Conservation (phyloP, 306 rosid species). For the Quillaja saponaria region DNA sequence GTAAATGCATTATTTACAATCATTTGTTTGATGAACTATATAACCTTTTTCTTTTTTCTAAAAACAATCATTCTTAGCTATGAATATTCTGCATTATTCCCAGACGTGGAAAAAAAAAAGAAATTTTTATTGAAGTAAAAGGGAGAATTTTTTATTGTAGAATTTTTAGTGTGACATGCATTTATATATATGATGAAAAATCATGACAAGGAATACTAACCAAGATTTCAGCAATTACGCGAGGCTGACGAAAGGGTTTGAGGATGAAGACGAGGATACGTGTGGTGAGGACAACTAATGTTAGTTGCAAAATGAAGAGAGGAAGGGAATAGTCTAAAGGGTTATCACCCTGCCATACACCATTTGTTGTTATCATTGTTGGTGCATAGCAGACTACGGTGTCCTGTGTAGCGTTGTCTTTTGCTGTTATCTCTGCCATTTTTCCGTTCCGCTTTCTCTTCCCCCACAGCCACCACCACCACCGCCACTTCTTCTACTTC, state of each 20-base stretch:
- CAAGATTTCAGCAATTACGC: constrained; percentile 86
- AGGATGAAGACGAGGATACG: constrained; percentile 65
- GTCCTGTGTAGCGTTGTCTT: constrained; percentile 25
- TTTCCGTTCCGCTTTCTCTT: too few species aligned
- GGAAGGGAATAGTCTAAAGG: constrained; percentile 94
- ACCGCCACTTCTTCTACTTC: too few species aligned
- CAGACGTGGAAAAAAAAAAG: too few species aligned
- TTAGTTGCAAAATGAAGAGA: constrained; percentile 80
- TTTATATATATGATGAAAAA: too few species aligned
- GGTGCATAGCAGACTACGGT: constrained; percentile 79
- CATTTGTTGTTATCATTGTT: constrained; percentile 84
- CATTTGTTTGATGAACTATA: too few species aligned
- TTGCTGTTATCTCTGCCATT: neutral
- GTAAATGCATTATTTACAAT: too few species aligned
- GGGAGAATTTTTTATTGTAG: too few species aligned
- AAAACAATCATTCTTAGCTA: too few species aligned
- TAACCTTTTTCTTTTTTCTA: too few species aligned
- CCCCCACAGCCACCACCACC: too few species aligned
- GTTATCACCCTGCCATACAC: constrained; percentile 95
- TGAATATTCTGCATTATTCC: too few species aligned
- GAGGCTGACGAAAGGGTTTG: constrained; percentile 90
- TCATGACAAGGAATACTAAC: constrained; percentile 46
- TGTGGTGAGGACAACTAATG: constrained; percentile 67
- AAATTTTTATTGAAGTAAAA: neutral
- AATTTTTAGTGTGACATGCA: too few species aligned